Percentiles rank a stretch among this genome's conserved stretches.
Evolutionary conservation across 345 rosid species (phyloP).

Genomic region (Corchorus capsularis): DNA sequence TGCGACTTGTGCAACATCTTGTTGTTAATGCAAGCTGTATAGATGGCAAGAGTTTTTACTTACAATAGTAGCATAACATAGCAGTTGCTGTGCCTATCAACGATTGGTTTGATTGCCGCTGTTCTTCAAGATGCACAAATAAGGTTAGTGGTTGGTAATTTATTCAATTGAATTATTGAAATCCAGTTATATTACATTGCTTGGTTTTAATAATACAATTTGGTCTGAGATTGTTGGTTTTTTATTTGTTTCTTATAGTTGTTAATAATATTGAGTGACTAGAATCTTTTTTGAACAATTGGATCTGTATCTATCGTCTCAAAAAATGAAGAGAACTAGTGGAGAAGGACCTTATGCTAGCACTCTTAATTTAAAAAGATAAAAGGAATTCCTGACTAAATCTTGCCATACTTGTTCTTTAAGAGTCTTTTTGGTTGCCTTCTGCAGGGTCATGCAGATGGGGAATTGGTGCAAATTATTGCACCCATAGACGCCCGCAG

Average conservation of each 20-base stretch:
- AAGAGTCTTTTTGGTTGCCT: too few relatives aligned
- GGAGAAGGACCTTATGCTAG: constrained; percentile 83
- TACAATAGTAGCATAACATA: constrained; percentile 74
- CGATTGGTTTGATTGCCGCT: constrained; percentile 94
- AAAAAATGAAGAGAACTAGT: constrained; percentile 97
- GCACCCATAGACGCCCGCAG: too few relatives aligned
- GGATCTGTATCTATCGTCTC: constrained; percentile 85
- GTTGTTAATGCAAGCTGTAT: constrained; percentile 88
- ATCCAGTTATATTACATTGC: not conserved
- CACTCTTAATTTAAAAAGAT: too few relatives aligned
- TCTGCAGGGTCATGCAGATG: too few relatives aligned
- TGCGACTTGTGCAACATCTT: constrained; percentile 91
- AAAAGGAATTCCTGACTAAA: too few relatives aligned
- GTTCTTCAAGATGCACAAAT: constrained; percentile 93
- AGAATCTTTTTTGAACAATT: constrained; percentile 46
- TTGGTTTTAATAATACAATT: not conserved
- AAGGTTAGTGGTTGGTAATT: constrained; percentile 67
- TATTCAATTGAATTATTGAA: not conserved
- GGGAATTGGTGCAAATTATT: too few relatives aligned
- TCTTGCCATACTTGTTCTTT: too few relatives aligned
- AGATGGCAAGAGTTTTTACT: constrained; percentile 81
- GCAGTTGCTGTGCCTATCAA: constrained; percentile 94
- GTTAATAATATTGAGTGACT: constrained; percentile 13
- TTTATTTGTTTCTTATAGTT: not conserved
- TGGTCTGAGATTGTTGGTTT: not conserved